These are phyloP conservation scores for Salix dunnii DNA, from an alignment of 345 rosid genomes.

Conservation along the genomic window DNA sequence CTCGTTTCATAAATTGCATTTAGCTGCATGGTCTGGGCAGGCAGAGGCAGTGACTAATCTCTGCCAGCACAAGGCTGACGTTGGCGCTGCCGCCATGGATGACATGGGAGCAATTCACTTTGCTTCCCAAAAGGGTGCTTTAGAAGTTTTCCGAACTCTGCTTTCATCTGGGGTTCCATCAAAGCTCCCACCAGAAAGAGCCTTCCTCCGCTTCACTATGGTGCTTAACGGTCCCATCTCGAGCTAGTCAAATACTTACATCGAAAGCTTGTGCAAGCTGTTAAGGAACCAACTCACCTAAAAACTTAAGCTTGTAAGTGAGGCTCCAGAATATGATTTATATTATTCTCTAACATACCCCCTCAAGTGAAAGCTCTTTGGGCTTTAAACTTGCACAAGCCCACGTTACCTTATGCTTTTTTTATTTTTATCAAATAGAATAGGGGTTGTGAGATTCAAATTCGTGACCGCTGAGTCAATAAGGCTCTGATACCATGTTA, in stretches of 20 bases:
- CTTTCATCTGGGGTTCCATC: constrained; percentile 61
- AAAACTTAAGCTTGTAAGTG: no score
- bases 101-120: constrained; percentile 97
- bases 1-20: constrained; percentile 55
- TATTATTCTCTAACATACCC: no score
- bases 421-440: no score
- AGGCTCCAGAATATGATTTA: no score
- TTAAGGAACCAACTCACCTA: no score
- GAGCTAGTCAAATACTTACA: constrained; percentile 74
- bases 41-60: constrained; percentile 65
- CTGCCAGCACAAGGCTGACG: constrained; percentile 92
- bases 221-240: constrained; percentile 82
- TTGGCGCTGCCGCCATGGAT: constrained; percentile 93
- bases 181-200: constrained; percentile 79
- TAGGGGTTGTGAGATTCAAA: no score
- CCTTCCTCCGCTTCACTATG: constrained; percentile 82
- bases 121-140: constrained; percentile 91
- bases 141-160: constrained; percentile 64
- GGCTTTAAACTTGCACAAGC: no score
- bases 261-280: no score
- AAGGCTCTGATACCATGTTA: no score
- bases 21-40: constrained; percentile 98
- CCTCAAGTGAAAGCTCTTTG: no score
- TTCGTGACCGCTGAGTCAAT: no score
- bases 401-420: no score